Evolutionary conservation across 208 protist species (phyloP), one percentile per base, ranked within the genome.

Genomic region (Cochliopodium minus): DNA sequence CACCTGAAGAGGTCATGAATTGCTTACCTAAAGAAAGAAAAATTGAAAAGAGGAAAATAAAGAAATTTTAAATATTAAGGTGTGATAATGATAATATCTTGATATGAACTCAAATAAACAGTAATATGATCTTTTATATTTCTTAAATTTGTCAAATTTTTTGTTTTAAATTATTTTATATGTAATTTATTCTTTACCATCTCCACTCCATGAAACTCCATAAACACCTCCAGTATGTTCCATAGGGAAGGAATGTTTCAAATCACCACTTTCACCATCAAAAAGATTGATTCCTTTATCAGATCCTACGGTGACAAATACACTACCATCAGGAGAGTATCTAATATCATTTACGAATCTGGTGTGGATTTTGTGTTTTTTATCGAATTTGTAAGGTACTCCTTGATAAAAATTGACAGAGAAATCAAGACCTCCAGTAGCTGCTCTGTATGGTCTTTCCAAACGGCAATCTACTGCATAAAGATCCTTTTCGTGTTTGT

Each of bases 311-410:
- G 69, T 64, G 29, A 68, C 76, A 53, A 82, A 67, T 5, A 54
- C 52, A 5, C 53, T 52, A 49, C 61, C 61, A 40, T 78, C 67
- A 22, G 73, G 73, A 42, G 64, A 70, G 61, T 72, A 81, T 9
- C 74, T 67, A 51, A 82, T 68, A 56, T 70, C 74, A 32, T 70
- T 84, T n/a, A 84, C 72, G 20, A 64, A 72, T 26, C 69, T 73
- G 20, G 23, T 67, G 56, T 79, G 71, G 20, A 57, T 65, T n/a
- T n/a, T n/a, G n/a, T n/a, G n/a, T n/a, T n/a, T n/a, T n/a, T n/a
- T n/a, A 32, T 57, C 22, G 53, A 78, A 79, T 35, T 66, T 75
- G 50, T 80, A 77, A 15, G 78, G 76, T 17, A 68, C 63, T 17
- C 74, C 76, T 61, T 79, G 71, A 50, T 79, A 80, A 46, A 79